These are phyloP conservation scores for Triticum urartu DNA, from an alignment of 176 grass and related monocot species.

Conservation along the genomic window DNA sequence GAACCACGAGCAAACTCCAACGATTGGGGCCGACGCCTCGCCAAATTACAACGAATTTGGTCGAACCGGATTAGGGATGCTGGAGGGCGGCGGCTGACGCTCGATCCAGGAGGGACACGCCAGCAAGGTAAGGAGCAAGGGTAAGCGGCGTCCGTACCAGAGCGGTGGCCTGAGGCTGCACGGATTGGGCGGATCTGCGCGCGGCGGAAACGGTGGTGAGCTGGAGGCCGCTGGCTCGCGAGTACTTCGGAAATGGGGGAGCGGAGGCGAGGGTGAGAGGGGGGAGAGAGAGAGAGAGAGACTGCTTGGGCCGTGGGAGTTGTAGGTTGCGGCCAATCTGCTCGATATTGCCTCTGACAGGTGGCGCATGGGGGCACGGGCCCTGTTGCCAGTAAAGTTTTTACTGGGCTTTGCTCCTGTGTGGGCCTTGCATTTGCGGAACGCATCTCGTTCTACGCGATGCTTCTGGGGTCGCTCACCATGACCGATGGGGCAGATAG, in stretches of 20 bases:
- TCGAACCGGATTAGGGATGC: neutral
- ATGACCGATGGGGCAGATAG: conserved; percentile 13
- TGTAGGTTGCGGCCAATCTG: neutral
- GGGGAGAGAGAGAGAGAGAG: neutral
- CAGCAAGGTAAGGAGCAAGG: neutral
- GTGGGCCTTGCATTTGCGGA: neutral
- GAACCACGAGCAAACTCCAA: neutral
- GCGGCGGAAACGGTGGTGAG: conserved; percentile 18
- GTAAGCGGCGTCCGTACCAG: conserved; percentile 23
- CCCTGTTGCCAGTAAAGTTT: neutral
- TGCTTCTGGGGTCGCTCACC: neutral
- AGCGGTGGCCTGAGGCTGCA: neutral
- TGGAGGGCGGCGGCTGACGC: neutral
- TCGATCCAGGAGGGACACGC: conserved; percentile 1
- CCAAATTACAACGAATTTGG: conserved; percentile 35
- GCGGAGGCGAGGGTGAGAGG: neutral
- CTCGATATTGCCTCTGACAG: neutral
- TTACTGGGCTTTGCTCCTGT: neutral
- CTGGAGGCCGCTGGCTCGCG: conserved; percentile 24
- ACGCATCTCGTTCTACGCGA: neutral
- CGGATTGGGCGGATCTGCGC: conserved; percentile 39
- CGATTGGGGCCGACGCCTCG: neutral
- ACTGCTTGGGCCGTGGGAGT: neutral
- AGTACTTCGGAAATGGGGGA: neutral
- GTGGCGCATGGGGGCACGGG: too few species aligned